phyloP scores from a whole-genome alignment of 495 filamentous ascomycete species.

The Cladorrhinum samala region DNA sequence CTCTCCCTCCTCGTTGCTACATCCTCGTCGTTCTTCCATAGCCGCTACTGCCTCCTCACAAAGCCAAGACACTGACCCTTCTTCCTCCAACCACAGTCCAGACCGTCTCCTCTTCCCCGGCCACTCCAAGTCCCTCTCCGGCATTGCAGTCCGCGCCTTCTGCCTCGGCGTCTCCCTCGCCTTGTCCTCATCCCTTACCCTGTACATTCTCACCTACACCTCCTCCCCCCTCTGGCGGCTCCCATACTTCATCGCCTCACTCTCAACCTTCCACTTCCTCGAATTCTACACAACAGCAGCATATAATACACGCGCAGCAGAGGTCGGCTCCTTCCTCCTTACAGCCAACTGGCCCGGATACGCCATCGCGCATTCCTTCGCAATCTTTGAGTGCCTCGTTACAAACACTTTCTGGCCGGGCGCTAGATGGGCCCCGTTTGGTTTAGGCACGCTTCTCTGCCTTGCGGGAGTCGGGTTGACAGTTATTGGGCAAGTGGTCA shows the following conservation, averaged over 20 bases:
- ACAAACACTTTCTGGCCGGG: slow-evolving; percentile 53
- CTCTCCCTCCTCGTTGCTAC: too few species aligned
- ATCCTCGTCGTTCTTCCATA: background rate
- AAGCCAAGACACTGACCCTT: slow-evolving; percentile 28
- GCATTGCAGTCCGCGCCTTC: slow-evolving; percentile 67
- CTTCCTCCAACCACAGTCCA: slow-evolving; percentile 24
- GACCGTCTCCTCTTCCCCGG: slow-evolving; percentile 42
- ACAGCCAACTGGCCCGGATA: slow-evolving; percentile 81
- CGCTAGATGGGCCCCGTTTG: slow-evolving; percentile 34
- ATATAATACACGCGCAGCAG: slow-evolving; percentile 71
- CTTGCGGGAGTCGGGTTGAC: slow-evolving; percentile 58
- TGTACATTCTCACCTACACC: slow-evolving; percentile 32
- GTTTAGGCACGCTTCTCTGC: slow-evolving; percentile 29
- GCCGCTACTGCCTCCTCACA: background rate
- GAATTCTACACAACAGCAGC: slow-evolving; percentile 85
- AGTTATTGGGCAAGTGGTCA: slow-evolving; percentile 60
- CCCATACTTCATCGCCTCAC: slow-evolving; percentile 68
- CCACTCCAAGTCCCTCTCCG: slow-evolving; percentile 64
- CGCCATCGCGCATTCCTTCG: slow-evolving; percentile 70
- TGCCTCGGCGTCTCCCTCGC: slow-evolving; percentile 45
- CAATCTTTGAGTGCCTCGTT: slow-evolving; percentile 63
- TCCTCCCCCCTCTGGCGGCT: slow-evolving; percentile 65
- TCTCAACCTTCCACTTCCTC: slow-evolving; percentile 89
- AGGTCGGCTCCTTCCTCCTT: slow-evolving; percentile 71
- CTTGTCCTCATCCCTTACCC: slow-evolving; percentile 36